phyloP scores from a whole-genome alignment of 2,329 filamentous ascomycete genomes.

The Aspergillus pseudoterreus region DNA sequence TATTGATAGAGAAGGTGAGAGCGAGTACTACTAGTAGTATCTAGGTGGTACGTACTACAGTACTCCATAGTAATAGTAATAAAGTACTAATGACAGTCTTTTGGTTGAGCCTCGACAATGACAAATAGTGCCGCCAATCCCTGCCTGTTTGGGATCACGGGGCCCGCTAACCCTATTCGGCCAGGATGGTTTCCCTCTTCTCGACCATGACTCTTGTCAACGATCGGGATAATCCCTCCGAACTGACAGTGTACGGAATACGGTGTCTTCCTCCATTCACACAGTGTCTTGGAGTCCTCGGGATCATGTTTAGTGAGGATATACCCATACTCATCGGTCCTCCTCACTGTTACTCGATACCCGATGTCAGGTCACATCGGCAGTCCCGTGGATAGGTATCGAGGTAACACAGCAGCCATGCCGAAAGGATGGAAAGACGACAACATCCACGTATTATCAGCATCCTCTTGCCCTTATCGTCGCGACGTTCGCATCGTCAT shows the following conservation, averaged over 20 bases:
- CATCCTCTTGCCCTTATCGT: too few species aligned
- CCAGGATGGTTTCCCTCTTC: not conserved
- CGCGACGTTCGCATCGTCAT: too few species aligned
- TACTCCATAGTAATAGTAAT: too few species aligned
- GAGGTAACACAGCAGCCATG: conserved; percentile 13
- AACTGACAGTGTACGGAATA: not conserved
- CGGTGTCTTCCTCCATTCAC: too few species aligned
- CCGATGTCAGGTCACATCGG: not conserved
- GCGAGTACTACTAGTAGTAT: too few species aligned
- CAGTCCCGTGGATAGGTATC: not conserved
- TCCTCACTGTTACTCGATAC: too few species aligned
- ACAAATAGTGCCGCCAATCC: conserved; percentile 17
- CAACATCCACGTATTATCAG: too few species aligned
- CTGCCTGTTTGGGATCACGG: conserved; percentile 5
- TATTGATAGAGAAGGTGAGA: not conserved
- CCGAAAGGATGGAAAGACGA: not conserved
- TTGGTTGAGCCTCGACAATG: conserved; percentile 13
- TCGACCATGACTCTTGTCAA: not conserved
- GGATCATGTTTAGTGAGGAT: too few species aligned
- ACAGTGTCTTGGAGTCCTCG: too few species aligned
- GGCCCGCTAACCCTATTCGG: too few species aligned
- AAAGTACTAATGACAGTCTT: not conserved
- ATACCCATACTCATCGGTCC: too few species aligned
- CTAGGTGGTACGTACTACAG: too few species aligned
- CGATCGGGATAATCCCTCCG: not conserved